Base-by-base conservation (phyloP, 805 yeast genomes). In the Candida ulmi region DNA sequence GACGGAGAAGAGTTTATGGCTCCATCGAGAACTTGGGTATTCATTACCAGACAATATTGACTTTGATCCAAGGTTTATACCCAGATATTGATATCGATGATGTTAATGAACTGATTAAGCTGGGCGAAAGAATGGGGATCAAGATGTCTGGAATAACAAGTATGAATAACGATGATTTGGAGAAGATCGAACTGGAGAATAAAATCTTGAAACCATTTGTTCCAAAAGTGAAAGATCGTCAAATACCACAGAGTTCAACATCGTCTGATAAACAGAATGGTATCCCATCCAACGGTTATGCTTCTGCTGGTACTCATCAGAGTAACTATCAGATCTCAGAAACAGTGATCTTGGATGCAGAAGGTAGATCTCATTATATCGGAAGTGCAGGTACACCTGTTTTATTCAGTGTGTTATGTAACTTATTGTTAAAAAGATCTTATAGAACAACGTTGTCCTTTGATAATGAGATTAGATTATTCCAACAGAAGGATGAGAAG, bases 301-400 rank as follows among this genome's bases (percentile, higher is more conserved):
- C 28, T 11, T 17, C 30, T 13, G 8, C 28, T 9, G 18, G 17
- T 28, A 7, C 8, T 28, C 31, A 28, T 16, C 18, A n/a, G 11
- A 29, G 30, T 13, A 42, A 38, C n/a, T 36, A 37, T 12, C 39
- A 45, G 18, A 38, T 39, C 4, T 42, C 44, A 15, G 58, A 52
- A 16, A 50, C 67, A n/a, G 47, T 70, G 29, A 59, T 70, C 17
- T 63, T 63, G 54, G 77, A 71, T 44, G 53, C 62, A 17, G 63
- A 61, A 40, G 76, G 76, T 5, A 71, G 68, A 38, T 63, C 72
- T 0, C 76, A 71, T 49, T 71, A 66, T 42, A 65, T 71, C 37
- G 76, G 76, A 1, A 62, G 68, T 17, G 62, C 62, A 15, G 74
- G 75, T 18, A 69, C 74, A 2, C 68, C 72, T 0, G 66, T 71